phyloP scores from a whole-genome alignment of 1,139 yeast species.

The Nakaseomyces nivariensis region DNA sequence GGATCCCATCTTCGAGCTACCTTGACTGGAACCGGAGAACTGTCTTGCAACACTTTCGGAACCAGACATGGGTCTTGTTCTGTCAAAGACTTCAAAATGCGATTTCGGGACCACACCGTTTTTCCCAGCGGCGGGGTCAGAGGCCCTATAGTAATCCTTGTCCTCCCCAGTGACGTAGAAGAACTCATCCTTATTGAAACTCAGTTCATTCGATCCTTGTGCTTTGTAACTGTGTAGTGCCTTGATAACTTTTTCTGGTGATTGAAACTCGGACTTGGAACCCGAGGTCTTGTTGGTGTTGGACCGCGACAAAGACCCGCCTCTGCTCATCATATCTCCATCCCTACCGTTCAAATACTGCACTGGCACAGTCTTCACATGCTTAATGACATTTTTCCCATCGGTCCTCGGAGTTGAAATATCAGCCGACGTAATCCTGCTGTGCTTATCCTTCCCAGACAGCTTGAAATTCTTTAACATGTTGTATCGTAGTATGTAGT shows the following conservation, averaged over 20 bases:
- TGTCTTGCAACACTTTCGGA: neutral
- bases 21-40: slow-evolving; percentile 5
- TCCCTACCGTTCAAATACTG: slow-evolving; percentile 6
- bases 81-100: slow-evolving; percentile 71
- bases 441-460: slow-evolving; percentile 17
- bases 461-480: slow-evolving; percentile 23
- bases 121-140: slow-evolving; percentile 68
- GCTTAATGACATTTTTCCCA: slow-evolving; percentile 11
- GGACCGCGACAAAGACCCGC: slow-evolving; percentile 6
- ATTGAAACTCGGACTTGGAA: slow-evolving; percentile 9
- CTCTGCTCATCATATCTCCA: neutral
- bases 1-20: slow-evolving; percentile 26
- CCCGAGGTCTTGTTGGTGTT: slow-evolving; percentile 2
- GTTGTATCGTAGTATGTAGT: neutral
- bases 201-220: slow-evolving; percentile 73
- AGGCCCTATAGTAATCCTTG: slow-evolving; percentile 76
- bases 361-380: slow-evolving; percentile 18
- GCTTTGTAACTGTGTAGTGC: slow-evolving; percentile 74
- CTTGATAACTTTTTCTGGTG: slow-evolving; percentile 73
- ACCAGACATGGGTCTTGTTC: slow-evolving; percentile 29
- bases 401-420: slow-evolving; percentile 25
- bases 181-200: slow-evolving; percentile 74
- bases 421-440: slow-evolving; percentile 26
- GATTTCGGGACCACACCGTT: slow-evolving; percentile 83
- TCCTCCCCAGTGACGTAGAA: slow-evolving; percentile 68